A percentile compares a stretch with the other conserved stretches of the same genome.
Conservation (phyloP, 108 stramenopile genomes). For the Skeletonema marinoi region DNA sequence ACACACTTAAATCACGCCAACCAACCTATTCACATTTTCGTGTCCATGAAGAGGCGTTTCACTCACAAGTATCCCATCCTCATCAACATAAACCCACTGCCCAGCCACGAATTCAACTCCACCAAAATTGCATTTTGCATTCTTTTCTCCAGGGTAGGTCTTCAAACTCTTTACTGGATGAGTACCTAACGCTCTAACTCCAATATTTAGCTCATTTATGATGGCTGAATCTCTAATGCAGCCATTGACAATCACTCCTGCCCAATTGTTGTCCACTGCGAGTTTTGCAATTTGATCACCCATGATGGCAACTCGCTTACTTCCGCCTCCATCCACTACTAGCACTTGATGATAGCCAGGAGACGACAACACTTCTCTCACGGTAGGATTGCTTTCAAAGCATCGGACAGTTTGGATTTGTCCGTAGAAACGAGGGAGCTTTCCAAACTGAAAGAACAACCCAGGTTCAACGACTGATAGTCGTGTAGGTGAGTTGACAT, state of each 20-base stretch:
- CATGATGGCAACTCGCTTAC: constrained; percentile 61
- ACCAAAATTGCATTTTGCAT: constrained; percentile 42
- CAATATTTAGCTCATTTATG: constrained; percentile 54
- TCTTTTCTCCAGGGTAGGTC: constrained; percentile 41
- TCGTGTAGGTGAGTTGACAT: constrained; percentile 50
- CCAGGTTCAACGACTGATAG: constrained; percentile 59
- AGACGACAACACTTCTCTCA: constrained; percentile 48
- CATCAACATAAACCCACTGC: constrained; percentile 53
- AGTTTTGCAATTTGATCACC: constrained; percentile 69
- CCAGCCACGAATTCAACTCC: constrained; percentile 61
- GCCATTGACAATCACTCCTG: constrained; percentile 70
- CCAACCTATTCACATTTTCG: neutral
- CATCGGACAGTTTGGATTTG: constrained; percentile 71
- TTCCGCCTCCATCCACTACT: constrained; percentile 72
- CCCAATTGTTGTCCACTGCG: constrained; percentile 60
- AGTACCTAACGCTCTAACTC: constrained; percentile 71
- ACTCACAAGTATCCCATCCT: constrained; percentile 53
- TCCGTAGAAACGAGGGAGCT: constrained; percentile 52
- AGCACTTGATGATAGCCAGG: constrained; percentile 59
- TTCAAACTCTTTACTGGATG: constrained; percentile 70
- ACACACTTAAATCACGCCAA: neutral
- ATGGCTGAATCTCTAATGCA: constrained; percentile 78
- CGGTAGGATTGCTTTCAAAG: constrained; percentile 73
- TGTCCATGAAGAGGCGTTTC: constrained; percentile 13
- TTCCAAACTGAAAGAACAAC: constrained; percentile 59